These are phyloP conservation scores for Glycine tomentella DNA, from an alignment of 306 rosid genomes.

Conservation along the genomic window DNA sequence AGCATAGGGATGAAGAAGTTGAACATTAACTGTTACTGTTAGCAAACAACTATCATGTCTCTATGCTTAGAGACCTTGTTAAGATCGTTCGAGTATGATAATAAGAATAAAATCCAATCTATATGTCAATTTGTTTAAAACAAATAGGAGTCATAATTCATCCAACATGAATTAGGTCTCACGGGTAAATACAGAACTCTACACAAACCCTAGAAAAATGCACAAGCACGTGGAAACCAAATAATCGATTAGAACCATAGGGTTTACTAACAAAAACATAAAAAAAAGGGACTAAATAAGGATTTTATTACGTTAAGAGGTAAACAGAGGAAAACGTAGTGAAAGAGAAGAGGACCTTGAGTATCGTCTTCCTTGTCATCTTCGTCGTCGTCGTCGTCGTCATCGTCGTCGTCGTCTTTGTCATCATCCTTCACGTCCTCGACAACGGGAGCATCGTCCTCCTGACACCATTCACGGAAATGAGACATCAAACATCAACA, in stretches of 20 bases:
- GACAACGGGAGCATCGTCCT: constrained; percentile 66
- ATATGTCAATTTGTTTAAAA: background rate
- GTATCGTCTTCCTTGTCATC: constrained; percentile 72
- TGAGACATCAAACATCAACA: background rate
- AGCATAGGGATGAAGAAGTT: background rate
- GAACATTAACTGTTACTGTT: background rate
- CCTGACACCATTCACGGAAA: constrained; percentile 36
- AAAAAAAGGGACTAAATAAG: background rate
- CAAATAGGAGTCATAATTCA: background rate
- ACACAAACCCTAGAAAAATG: background rate
- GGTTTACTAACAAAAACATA: background rate
- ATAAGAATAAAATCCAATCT: background rate
- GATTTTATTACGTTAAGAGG: background rate
- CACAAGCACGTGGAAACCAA: background rate
- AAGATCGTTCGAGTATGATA: background rate
- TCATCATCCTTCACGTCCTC: constrained; percentile 85
- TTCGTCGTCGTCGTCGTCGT: constrained; percentile 66
- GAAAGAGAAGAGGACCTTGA: constrained; percentile 52
- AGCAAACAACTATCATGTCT: background rate
- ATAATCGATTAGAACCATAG: background rate
- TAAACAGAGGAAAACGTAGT: background rate
- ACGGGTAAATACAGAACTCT: background rate
- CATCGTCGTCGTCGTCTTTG: constrained; percentile 62
- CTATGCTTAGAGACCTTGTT: background rate
- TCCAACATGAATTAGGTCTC: background rate